A percentile compares a stretch with the other conserved stretches of the same genome.
Evolutionary conservation across 2,329 filamentous ascomycete species (phyloP).

Genomic region (Microsporum ferrugineum): DNA sequence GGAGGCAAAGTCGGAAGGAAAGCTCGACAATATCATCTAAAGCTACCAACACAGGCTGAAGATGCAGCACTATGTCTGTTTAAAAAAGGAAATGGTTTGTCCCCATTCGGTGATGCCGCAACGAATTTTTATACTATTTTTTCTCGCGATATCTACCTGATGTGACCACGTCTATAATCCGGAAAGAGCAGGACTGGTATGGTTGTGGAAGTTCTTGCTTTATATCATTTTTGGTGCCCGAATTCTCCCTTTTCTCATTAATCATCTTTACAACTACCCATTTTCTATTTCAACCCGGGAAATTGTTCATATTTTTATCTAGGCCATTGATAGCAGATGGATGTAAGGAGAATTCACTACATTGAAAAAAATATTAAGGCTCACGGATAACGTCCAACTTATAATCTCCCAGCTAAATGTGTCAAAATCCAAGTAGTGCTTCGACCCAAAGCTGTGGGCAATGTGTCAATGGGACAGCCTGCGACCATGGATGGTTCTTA

Average conservation of each 20-base stretch:
- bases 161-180: not conserved
- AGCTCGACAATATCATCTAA: slow-evolving; percentile 39
- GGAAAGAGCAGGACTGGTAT: not conserved
- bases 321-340: not conserved
- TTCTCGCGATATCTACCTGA: not conserved
- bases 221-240: not conserved
- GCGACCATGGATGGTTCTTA: not conserved
- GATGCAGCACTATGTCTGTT: slow-evolving; percentile 1
- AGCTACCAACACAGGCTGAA: not conserved
- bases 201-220: not conserved
- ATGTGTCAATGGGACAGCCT: not conserved
- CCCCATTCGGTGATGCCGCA: slow-evolving; percentile 2
- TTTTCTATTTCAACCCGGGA: not conserved
- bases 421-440: not conserved
- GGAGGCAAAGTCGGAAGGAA: slow-evolving; percentile 64
- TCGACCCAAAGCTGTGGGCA: not conserved
- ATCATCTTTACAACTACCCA: not conserved
- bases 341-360: not conserved
- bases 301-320: not conserved
- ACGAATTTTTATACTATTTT: slow-evolving; percentile 3
- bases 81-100: not conserved
- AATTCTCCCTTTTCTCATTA: not conserved
- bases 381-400: not conserved
- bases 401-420: not conserved
- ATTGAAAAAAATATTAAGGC: not conserved